phyloP scores from a whole-genome alignment of 495 filamentous ascomycete species.

The Penicillium coffeae region DNA sequence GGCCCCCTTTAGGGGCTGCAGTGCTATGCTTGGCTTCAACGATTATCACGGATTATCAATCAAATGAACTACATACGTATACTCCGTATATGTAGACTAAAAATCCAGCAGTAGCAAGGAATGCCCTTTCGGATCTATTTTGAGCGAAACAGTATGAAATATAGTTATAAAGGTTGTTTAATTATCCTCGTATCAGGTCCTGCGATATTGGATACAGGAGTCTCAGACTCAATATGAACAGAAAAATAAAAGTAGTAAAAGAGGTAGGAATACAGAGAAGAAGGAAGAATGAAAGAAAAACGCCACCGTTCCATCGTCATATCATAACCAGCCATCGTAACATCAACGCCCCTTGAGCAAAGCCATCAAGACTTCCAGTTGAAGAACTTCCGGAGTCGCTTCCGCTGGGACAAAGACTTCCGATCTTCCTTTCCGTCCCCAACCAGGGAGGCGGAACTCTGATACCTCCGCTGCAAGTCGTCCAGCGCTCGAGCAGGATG shows the following conservation, averaged over 20 bases:
- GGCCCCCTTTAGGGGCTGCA: too few relatives aligned
- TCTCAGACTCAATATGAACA: slow-evolving; percentile 10
- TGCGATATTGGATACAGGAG: slow-evolving; percentile 11
- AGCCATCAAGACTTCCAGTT: slow-evolving; percentile 25
- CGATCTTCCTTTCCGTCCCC: slow-evolving; percentile 7
- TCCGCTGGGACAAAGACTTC: slow-evolving; percentile 9
- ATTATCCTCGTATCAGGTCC: slow-evolving; percentile 3
- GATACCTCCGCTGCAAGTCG: slow-evolving; percentile 23
- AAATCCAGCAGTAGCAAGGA: neutral
- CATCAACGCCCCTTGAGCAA: too few relatives aligned
- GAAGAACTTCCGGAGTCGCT: slow-evolving; percentile 23
- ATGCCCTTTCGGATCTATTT: neutral
- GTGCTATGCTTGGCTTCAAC: too few relatives aligned
- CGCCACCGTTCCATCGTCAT: slow-evolving; percentile 4
- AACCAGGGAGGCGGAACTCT: slow-evolving; percentile 9
- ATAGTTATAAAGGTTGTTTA: neutral
- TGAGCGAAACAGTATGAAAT: neutral
- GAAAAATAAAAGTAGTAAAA: slow-evolving; percentile 10
- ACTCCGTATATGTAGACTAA: too few relatives aligned
- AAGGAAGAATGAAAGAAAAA: slow-evolving; percentile 15
- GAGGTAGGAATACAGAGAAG: slow-evolving; percentile 10
- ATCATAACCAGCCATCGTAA: too few relatives aligned
- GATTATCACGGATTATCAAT: too few relatives aligned
- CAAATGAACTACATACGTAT: too few relatives aligned
- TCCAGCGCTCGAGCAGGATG: slow-evolving; percentile 18